Evolutionary conservation across 2,329 filamentous ascomycete species (phyloP).

Genomic region (Colletotrichum gloeosporioides): DNA sequence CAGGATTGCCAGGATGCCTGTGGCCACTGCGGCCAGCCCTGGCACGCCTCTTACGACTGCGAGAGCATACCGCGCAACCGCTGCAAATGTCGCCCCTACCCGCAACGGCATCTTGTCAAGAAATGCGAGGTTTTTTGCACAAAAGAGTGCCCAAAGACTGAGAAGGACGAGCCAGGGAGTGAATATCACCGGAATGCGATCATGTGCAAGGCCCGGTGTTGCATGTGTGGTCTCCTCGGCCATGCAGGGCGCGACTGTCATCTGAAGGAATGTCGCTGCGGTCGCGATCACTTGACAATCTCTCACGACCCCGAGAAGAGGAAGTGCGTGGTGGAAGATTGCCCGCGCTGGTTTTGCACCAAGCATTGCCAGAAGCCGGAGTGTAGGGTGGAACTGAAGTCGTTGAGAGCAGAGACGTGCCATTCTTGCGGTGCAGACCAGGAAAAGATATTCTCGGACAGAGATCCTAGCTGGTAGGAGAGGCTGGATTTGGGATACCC

Average conservation of each 20-base stretch:
- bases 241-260: conserved; percentile 42
- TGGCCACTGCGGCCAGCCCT: conserved; percentile 37
- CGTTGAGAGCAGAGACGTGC: background rate
- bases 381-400: background rate
- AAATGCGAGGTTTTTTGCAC: conserved; percentile 38
- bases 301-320: background rate
- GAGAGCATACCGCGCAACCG: conserved; percentile 34
- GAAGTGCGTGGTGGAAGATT: background rate
- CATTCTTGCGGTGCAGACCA: background rate
- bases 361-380: conserved; percentile 1
- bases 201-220: conserved; percentile 40
- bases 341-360: conserved; percentile 4
- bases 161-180: conserved; percentile 21
- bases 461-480: background rate
- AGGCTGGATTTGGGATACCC: background rate
- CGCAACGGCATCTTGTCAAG: conserved; percentile 37
- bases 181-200: conserved; percentile 40
- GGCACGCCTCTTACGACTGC: conserved; percentile 34
- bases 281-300: conserved; percentile 35
- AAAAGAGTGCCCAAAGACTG: conserved; percentile 33
- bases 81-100: conserved; percentile 44
- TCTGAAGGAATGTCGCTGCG: conserved; percentile 38
- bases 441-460: background rate
- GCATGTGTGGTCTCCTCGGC: conserved; percentile 44
- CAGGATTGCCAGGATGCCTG: conserved; percentile 31